Evolutionary conservation across 2,329 filamentous ascomycete genomes (phyloP).

Genomic region (Triangularia verruculosa): DNA sequence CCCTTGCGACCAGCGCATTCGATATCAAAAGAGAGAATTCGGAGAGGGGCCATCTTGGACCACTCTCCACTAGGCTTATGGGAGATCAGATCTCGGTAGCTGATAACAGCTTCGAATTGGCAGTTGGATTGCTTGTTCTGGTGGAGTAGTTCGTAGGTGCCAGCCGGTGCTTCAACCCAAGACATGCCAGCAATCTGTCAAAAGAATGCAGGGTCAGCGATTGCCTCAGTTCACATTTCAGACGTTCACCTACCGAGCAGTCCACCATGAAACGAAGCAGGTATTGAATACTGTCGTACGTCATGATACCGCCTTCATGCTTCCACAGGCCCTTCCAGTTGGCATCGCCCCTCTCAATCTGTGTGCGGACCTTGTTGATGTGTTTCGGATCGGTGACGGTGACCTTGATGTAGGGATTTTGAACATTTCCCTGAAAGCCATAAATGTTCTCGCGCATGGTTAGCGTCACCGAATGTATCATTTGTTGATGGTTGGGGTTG

Average conservation of each 20-base stretch:
- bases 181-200: constrained; percentile 84
- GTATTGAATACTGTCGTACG: constrained; percentile 95
- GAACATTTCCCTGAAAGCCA: constrained; percentile 88
- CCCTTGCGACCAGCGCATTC: constrained; percentile 97
- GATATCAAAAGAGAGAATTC: constrained; percentile 95
- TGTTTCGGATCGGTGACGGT: constrained; percentile 86
- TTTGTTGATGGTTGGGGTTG: constrained; percentile 67
- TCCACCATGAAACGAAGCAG: constrained; percentile 97
- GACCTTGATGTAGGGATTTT: constrained; percentile 90
- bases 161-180: constrained; percentile 78
- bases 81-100: constrained; percentile 78
- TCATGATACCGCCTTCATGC: constrained; percentile 66
- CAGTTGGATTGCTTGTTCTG: constrained; percentile 74
- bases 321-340: constrained; percentile 91
- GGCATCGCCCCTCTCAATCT: constrained; percentile 71
- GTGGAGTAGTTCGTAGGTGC: constrained; percentile 22
- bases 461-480: constrained; percentile 78
- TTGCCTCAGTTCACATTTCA: neutral
- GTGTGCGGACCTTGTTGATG: constrained; percentile 70
- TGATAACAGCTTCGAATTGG: constrained; percentile 88
- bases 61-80: constrained; percentile 90
- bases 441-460: constrained; percentile 87
- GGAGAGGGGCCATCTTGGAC: constrained; percentile 94
- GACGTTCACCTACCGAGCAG: constrained; percentile 60
- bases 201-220: constrained; percentile 8